Evolutionary conservation across 2,329 filamentous ascomycete genomes (phyloP), one percentile per base, ranked within the genome.

Genomic region (Monosporascus sp.): DNA sequence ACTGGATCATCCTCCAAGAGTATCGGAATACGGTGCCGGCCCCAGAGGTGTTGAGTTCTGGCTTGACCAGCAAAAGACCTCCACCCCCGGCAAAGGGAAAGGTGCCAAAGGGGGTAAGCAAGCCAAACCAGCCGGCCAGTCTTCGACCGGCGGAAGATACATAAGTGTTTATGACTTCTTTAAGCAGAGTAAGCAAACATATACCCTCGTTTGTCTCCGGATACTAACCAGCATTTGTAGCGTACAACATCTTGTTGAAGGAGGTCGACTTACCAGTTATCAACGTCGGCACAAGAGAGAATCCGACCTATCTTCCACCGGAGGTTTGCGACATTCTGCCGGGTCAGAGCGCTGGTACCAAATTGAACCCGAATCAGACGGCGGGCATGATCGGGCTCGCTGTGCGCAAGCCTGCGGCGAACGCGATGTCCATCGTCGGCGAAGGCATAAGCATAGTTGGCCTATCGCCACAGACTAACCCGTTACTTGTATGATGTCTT

Each of bases 361-460:
- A 78, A 55, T 72, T 88, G 5, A 72, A 68, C 20, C 69, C 75
- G 0, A 60, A 67, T 0, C 82, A 88, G 60, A 86, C 82, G 0
- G 65, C 72, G 1, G 58, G 73, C 1, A 86, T 88, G 83, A 79
- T 88, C 41, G 64, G 60, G 0, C 85, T 86, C 60, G 83, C 85
- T 5, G 81, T 84, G 19, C 75, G 80, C 16, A 67, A 62, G 3
- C 85, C 85, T 0, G 71, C 68, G 3, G 67, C 74, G 17, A 88
- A 87, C 62, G 81, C 79, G 0, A 60, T 68, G 7, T 80, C 78
- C 0, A 87, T 88, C 56, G 70, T 75, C 5, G 70, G 63, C 0
- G 71, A 75, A 7, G 82, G 81, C 0, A 64, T 76, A n/a, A 54
- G 61, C 3, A 70, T 78, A 2, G 71, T 84, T 26, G 79, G 81